Evolutionary conservation across 2,329 filamentous ascomycete genomes (phyloP), one percentile per base, ranked within the genome.

Genomic region (Colletotrichum endophyticum): DNA sequence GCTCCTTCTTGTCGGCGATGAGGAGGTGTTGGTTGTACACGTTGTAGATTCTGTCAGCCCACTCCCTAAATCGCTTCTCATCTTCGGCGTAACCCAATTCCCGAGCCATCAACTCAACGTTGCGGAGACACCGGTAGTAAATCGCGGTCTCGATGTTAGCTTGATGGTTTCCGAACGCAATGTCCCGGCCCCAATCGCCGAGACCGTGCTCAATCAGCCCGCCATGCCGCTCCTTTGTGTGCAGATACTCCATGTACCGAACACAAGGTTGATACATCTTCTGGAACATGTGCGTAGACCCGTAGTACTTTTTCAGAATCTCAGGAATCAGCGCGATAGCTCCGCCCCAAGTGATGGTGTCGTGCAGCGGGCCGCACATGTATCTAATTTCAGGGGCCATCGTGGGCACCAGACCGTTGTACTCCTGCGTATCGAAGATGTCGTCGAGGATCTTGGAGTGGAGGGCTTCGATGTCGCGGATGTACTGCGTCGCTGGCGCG

Each of bases 331-430:
- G 78, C n/a, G 81, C 82, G 0, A 86, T 75, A 1, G 85, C 85
- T 27, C 85, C 85, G 16, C 85, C 85, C 85, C 85, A 87, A 3
- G 85, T 86, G 66, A 87, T 87, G 0, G 86, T 88, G 70, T 88
- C 86, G 71, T 88, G 86, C 5, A 88, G 81, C 2, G 87, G 87
- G 0, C 87, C 87, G 72, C 87, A 77, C 80, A 88, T 88, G 70
- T 88, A 88, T 16, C 87, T 80, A 28, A 87, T 85, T 73, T 88
- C 84, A 0, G 87, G 87, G 1, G 87, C 87, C 86, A 89, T 88
- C 0, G 85, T 88, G 1, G 87, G 87, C 8, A 87, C 85, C 3
- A 89, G 81, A 1, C 87, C 87, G 19, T 82, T 84, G 1, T 84
- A 79, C 39, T 89, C 87, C 71, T 88, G 87, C 0, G 86, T 82